Evolutionary conservation across 257 asterid species (phyloP), one percentile per base, ranked within the genome.

Genomic region (Nicotiana paniculata): DNA sequence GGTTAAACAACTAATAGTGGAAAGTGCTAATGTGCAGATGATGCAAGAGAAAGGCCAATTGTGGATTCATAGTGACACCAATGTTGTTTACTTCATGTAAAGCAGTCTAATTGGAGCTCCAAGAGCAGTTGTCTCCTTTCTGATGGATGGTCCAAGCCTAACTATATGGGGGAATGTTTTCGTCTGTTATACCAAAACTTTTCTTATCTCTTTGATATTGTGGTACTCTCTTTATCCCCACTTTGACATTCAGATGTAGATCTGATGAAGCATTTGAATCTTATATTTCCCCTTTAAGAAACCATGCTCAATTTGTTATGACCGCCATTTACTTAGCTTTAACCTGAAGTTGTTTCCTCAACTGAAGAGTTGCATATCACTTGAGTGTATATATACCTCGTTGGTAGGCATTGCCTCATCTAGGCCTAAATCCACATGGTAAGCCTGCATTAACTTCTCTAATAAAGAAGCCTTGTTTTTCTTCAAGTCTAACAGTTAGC

Each of bases 21-120:
- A 39, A 51, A 43, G 75, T 54, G 11, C 33, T 79, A n/a, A 57
- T 66, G 37, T 83, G 91, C 97, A 92, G 97, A 82, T 85, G 59
- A 92, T 90, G 97, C 86, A 92, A 16, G 92, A 85, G 77, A 89
- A 82, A 82, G 90, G 88, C 39, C 86, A 82, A 76, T 57, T 92
- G 88, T 90, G 92, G 97, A 82, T 82, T 74, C 64, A 77, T 43
- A 82, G 57, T 61, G 89, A 82, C 63, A 77, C 82, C 39, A 79
- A 84, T 79, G 76, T 86, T 59, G 87, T 86, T 57, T 86, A 84
- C 85, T 86, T 84, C 37, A 82, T 84, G 85, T 86, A 66, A 68
- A 51, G 28, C 46, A 28, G 80, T 75, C 61, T 17, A 24, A 74
- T 48, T 24, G 79, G 24, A 74, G 79, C 62, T 7, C 9, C 63